Conservation (phyloP, 495 filamentous ascomycete genomes). For the Astrothelium subdiscretum region DNA sequence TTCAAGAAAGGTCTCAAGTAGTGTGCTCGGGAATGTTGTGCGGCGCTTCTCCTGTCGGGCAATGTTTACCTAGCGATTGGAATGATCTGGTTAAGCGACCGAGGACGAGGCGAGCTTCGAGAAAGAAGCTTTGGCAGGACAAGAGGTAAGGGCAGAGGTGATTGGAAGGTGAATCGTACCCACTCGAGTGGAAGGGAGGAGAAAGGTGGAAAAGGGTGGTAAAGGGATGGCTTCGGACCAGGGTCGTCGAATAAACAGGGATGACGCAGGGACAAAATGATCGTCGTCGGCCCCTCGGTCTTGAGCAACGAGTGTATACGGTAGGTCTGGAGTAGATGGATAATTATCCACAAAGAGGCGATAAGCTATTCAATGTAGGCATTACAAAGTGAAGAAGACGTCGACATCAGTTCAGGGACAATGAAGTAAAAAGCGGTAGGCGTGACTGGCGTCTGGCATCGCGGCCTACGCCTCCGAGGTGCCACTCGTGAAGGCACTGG, state of each 20-base stretch:
- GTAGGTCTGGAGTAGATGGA: background rate
- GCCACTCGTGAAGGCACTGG: background rate
- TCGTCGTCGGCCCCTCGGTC: background rate
- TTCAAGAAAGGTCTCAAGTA: background rate
- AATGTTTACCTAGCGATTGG: background rate
- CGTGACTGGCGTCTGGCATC: background rate
- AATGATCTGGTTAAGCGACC: background rate
- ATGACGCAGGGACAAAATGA: background rate
- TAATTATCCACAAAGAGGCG: background rate
- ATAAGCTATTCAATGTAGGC: background rate
- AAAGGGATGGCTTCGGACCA: background rate
- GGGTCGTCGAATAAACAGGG: background rate
- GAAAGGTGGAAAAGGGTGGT: conserved; percentile 3
- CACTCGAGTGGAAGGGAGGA: background rate
- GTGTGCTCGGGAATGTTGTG: background rate
- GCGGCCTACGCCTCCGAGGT: background rate
- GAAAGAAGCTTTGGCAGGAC: background rate
- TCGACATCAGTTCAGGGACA: background rate
- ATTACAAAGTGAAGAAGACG: background rate
- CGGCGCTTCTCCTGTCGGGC: background rate
- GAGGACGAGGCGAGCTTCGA: background rate
- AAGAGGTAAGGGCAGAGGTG: background rate
- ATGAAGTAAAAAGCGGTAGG: background rate
- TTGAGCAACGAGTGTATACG: background rate
- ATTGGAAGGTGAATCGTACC: background rate